Evolutionary conservation across 2,329 filamentous ascomycete genomes (phyloP), one percentile per base, ranked within the genome.

Genomic region (Trichoderma sp.): DNA sequence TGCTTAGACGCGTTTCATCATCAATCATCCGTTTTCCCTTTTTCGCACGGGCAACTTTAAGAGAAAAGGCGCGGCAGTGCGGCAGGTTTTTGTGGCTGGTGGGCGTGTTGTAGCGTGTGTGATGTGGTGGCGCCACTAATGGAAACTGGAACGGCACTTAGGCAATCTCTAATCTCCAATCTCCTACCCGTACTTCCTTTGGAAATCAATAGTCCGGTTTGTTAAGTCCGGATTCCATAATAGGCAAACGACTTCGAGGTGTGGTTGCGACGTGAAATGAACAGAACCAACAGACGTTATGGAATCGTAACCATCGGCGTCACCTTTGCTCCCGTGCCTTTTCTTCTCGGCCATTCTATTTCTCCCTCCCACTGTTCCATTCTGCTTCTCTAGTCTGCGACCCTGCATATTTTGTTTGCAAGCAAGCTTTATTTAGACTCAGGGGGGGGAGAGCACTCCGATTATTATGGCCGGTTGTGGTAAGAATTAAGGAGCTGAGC

Each of bases 401-500:
- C 63, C 63, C 32, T 66, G 63, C 30, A 53, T 32, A 7, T 18
- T 56, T 32, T 36, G 34, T 7, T 36, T 15, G 26, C 47, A 43
- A 32, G 26, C 47, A 43, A 32, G 65, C 32, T 21, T 68, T 32
- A 43, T 58, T 58, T 58, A 43, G 53, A 47, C 53, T 68, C 65
- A 47, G 64, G 51, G 32, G 36, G 28, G 9, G 18, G 51, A 67
- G 11, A n/a, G 21, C 32, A 60, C 36, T 7, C 56, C 36, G 53
- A 60, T 12, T 47, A 12, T 60, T 47, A 34, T 60, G 56, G 56
- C 65, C 56, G 34, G 24, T 60, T 68, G 11, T 21, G 36, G 65
- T 60, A 68, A 68, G 53, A 60, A 68, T 30, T 47, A 15, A 21
- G 36, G 53, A 68, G 65, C 53, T 47, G 65, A 60, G 65, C 21